A percentile compares a stretch with the other conserved stretches of the same genome.
These are phyloP conservation scores for Phylloporus scabripes DNA, from an alignment of 768 basidiomycete genomes.

Conservation along the genomic window DNA sequence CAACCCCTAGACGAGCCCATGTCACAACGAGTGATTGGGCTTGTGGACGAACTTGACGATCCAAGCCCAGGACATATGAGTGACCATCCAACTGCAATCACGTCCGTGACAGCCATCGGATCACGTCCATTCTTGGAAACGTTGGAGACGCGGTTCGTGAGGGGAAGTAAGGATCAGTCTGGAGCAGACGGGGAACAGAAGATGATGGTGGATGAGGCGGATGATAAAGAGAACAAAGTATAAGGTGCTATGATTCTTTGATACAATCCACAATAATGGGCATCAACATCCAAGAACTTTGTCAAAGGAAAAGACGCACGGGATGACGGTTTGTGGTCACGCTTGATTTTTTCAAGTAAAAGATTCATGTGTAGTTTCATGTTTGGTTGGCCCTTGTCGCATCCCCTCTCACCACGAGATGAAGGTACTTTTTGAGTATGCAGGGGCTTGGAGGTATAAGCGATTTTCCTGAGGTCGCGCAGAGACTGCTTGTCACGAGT, in stretches of 20 bases:
- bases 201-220: conserved; percentile 36
- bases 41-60: conserved; percentile 85
- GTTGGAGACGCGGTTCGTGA: conserved; percentile 61
- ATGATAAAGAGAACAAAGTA: conserved; percentile 56
- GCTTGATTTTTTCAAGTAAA: conserved; percentile 82
- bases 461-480: conserved; percentile 56
- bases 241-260: conserved; percentile 19
- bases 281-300: background rate
- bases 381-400: conserved; percentile 47
- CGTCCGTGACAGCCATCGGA: conserved; percentile 50
- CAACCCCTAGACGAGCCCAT: conserved; percentile 34
- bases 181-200: conserved; percentile 23
- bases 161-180: conserved; percentile 35
- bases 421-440: conserved; percentile 52
- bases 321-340: conserved; percentile 29
- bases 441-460: conserved; percentile 54
- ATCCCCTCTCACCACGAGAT: conserved; percentile 27
- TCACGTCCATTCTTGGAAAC: conserved; percentile 48
- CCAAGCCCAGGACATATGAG: conserved; percentile 81
- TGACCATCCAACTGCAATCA: conserved; percentile 68
- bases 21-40: conserved; percentile 52
- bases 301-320: conserved; percentile 1
- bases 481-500: conserved; percentile 31
- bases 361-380: conserved; percentile 88
- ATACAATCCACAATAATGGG: conserved; percentile 1